Evolutionary conservation across 2,329 filamentous ascomycete genomes (phyloP).

Genomic region (Chaetomium sp.): DNA sequence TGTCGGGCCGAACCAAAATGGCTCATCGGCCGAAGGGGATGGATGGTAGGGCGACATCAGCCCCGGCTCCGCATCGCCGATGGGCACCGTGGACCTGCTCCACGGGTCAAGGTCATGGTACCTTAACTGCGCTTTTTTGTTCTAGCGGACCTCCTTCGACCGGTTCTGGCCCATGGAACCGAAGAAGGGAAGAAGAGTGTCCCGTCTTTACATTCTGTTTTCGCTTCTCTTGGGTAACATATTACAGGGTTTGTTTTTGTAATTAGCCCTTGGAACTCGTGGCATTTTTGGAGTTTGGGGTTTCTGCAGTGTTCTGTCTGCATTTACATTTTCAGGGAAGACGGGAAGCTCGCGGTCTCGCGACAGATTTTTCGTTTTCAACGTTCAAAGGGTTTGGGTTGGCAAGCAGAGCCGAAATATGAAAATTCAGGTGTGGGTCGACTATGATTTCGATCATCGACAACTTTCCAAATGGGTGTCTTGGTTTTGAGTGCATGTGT

Average conservation of each 20-base stretch:
- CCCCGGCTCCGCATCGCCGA: neutral
- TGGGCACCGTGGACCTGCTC: neutral
- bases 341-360: neutral
- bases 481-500: neutral
- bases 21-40: neutral
- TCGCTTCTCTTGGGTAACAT: constrained; percentile 7
- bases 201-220: neutral
- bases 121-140: neutral
- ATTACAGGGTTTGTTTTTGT: constrained; percentile 12
- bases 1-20: constrained; percentile 1
- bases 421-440: neutral
- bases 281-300: constrained; percentile 26
- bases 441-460: neutral
- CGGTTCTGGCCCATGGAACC: neutral
- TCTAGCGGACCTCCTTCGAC: neutral
- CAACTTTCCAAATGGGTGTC: no score
- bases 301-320: neutral
- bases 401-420: neutral
- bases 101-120: no score
- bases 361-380: neutral
- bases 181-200: neutral
- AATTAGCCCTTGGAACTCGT: constrained; percentile 10
- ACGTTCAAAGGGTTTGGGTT: neutral
- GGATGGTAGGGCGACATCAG: neutral
- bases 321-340: neutral